Percentiles rank a stretch among this genome's conserved stretches.
These are phyloP conservation scores for Grosmannia penicillata DNA, from an alignment of 2,329 filamentous ascomycete genomes.

Conservation along the genomic window DNA sequence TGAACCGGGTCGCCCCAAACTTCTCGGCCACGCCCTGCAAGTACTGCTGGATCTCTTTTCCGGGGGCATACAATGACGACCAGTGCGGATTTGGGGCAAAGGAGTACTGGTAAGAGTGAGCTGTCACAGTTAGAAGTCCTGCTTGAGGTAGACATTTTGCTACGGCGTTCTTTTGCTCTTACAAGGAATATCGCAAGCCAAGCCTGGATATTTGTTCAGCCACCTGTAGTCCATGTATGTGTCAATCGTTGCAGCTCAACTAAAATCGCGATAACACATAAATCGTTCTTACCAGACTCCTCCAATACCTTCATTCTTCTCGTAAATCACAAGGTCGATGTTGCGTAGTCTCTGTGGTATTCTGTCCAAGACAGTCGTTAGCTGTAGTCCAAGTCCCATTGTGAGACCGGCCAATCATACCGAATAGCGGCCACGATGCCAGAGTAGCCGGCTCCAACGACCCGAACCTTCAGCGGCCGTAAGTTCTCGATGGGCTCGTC, in stretches of 20 bases:
- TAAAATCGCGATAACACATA: no score
- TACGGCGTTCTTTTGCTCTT: slow-evolving; percentile 4
- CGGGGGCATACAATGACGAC: slow-evolving; percentile 34
- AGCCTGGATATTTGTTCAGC: slow-evolving; percentile 19
- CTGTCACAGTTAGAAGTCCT: slow-evolving; percentile 6
- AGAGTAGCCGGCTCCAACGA: slow-evolving; percentile 19
- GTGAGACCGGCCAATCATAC: slow-evolving; percentile 2
- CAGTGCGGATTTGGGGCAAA: slow-evolving; percentile 40
- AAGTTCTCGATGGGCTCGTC: slow-evolving; percentile 17
- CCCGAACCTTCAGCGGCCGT: slow-evolving; percentile 18
- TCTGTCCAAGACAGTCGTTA: slow-evolving; percentile 5
- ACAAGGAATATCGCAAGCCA: slow-evolving; percentile 23
- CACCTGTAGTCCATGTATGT: no score
- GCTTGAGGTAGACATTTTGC: background rate
- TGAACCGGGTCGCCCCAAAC: slow-evolving; percentile 30
- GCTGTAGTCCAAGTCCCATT: background rate
- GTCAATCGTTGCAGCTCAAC: no score
- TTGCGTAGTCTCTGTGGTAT: slow-evolving; percentile 20
- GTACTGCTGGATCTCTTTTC: slow-evolving; percentile 32
- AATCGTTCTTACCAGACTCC: slow-evolving; percentile 21
- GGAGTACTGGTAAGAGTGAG: slow-evolving; percentile 40
- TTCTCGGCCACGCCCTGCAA: slow-evolving; percentile 29
- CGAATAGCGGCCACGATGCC: slow-evolving; percentile 19
- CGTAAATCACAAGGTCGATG: slow-evolving; percentile 19
- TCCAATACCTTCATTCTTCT: slow-evolving; percentile 19